Evolutionary conservation across 768 basidiomycete species (phyloP).

Genomic region (Phylloporus rhodoxanthus): DNA sequence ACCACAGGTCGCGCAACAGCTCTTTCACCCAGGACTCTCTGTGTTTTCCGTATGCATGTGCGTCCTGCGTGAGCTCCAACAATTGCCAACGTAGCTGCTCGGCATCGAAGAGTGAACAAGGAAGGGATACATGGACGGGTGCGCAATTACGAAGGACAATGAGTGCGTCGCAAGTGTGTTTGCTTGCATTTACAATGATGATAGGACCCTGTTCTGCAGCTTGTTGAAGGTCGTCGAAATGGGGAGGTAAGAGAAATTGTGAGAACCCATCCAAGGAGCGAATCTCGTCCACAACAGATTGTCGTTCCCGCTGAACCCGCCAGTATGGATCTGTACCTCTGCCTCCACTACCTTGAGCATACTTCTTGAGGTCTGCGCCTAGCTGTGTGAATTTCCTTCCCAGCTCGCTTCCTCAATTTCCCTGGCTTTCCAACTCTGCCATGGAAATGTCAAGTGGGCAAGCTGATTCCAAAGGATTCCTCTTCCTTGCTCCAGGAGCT

Average conservation of each 20-base stretch:
- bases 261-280: no score
- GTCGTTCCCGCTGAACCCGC: no score
- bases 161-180: background rate
- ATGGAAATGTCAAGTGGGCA: background rate
- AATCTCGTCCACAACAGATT: no score
- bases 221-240: background rate
- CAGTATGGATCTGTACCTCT: no score
- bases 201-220: background rate
- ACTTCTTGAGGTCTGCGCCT: background rate
- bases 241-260: background rate
- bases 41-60: background rate
- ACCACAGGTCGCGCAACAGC: background rate
- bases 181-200: background rate
- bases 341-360: background rate
- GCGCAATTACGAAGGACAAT: background rate
- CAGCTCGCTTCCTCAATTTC: no score
- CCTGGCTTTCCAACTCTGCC: background rate
- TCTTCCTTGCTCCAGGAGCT: no score
- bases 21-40: background rate
- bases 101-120: background rate
- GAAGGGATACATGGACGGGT: background rate
- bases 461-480: background rate
- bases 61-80: background rate
- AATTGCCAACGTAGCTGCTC: background rate
- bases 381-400: no score